Base-by-base conservation (phyloP, 2,329 filamentous ascomycete genomes). In the Cytospora leucostoma region DNA sequence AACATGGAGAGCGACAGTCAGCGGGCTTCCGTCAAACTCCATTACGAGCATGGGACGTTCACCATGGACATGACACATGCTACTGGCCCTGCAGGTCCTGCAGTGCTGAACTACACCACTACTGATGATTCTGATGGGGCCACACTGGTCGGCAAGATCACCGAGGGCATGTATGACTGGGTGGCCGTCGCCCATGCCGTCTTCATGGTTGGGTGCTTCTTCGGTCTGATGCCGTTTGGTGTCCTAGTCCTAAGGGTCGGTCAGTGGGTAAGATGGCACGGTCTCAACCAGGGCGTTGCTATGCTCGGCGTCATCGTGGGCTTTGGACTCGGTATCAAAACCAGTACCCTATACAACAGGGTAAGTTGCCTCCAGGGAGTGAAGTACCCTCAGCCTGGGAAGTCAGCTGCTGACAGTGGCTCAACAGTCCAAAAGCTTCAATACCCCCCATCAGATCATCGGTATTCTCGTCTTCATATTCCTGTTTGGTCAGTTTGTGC, bases 151-250 rank as follows among this genome's bases (percentile, higher is more conserved):
- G 65, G 57, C 37, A 50, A 66, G 3, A 62, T 69, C 13, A 63
- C 67, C 10, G 67, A 74, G 50, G 73, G 69, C 27, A 68, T 70
- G 56, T 68, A 68, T 12, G 79, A 83, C 59, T 73, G 70, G 67
- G 76, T 72, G 66, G 76, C 79, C 0, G 76, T 77, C 5, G 72
- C 77, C 4, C 80, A 86, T 56, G 79, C 76, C 7, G 71, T 79
- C 4, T 70, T 84, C 53, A 88, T 88, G 86, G 75, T 85, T 47
- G 71, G 84, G 12, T 77, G 77, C 13, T 82, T 88, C 63, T 74
- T 86, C 3, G 77, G 81, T 17, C 67, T 88, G 54, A 81, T 86
- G 70, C 86, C 86, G 0, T 66, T 83, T 11, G 86, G 86, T 1
- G 76, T 84, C 13, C 67, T 87, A 32, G 73, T 87, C 33, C 71